Evolutionary conservation across 2,329 filamentous ascomycete species (phyloP).

Genomic region (Pochonia chlamydosporia): DNA sequence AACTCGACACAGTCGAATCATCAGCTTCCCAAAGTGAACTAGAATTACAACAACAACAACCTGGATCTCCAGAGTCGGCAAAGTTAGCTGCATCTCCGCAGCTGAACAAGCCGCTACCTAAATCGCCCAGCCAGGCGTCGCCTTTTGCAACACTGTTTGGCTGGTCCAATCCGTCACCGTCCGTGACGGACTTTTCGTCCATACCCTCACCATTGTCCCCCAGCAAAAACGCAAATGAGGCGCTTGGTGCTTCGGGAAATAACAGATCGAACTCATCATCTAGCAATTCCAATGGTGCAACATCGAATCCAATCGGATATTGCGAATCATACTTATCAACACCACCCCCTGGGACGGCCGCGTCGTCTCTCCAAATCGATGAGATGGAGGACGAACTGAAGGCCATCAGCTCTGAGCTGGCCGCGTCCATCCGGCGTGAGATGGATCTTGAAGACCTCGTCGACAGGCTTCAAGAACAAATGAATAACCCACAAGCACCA

Average conservation of each 20-base stretch:
- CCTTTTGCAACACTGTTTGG: conserved; percentile 48
- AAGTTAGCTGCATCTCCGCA: conserved; percentile 26
- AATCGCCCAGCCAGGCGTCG: conserved; percentile 43
- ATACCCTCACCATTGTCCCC: conserved; percentile 47
- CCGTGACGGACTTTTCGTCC: conserved; percentile 46
- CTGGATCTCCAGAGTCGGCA: conserved; percentile 22
- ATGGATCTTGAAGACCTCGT: conserved; percentile 95
- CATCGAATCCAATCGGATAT: conserved; percentile 40
- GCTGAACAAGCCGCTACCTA: conserved; percentile 50
- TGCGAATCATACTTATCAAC: conserved; percentile 47
- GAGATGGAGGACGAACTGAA: conserved; percentile 93
- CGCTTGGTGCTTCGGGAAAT: conserved; percentile 13
- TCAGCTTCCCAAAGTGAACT: conserved; percentile 20
- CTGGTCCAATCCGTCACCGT: conserved; percentile 43
- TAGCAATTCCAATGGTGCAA: conserved; percentile 33
- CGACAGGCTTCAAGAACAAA: conserved; percentile 78
- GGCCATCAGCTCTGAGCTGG: conserved; percentile 88
- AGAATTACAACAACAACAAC: conserved; percentile 15
- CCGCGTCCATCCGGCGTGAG: conserved; percentile 86
- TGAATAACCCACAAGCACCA: conserved; percentile 47
- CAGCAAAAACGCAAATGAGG: conserved; percentile 30
- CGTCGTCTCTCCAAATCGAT: conserved; percentile 55
- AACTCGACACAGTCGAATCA: conserved; percentile 37
- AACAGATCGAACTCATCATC: conserved; percentile 4
- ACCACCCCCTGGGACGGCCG: conserved; percentile 33